Evolutionary conservation across 73 alveolate genomes (phyloP).

Genomic region (Effrenium voratum): DNA sequence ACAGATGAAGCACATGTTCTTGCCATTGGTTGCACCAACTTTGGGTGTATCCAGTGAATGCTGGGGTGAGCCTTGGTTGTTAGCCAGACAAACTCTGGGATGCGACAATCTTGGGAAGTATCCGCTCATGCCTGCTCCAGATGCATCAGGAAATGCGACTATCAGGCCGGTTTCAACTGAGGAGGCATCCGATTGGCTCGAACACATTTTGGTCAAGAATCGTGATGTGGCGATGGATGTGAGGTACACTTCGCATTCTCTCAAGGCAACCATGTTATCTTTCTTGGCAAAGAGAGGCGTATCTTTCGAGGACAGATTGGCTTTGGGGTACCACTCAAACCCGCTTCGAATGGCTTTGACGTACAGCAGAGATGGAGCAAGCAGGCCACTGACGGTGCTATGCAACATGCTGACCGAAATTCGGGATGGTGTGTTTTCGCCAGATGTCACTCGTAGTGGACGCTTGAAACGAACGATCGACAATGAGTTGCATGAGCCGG

Average conservation of each 20-base stretch:
- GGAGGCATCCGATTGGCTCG: not conserved
- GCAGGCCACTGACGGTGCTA: not conserved
- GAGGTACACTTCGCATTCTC: not conserved
- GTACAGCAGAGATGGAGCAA: not conserved
- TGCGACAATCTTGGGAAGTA: not conserved
- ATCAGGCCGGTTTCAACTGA: not conserved
- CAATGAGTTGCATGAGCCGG: not conserved
- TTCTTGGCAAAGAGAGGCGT: not conserved
- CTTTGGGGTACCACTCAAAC: not conserved
- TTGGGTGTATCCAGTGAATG: not conserved
- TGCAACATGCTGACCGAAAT: not conserved
- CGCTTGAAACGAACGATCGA: not conserved
- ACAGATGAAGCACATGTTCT: not conserved
- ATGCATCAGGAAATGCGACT: not conserved
- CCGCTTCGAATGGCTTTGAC: not conserved
- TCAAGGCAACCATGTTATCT: not conserved
- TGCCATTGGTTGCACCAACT: not conserved
- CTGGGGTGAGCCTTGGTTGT: not conserved
- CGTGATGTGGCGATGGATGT: not conserved
- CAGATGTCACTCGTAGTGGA: not conserved
- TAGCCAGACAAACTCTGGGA: not conserved
- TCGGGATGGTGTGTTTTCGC: not conserved
- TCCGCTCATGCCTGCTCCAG: not conserved
- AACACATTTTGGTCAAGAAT: not conserved
- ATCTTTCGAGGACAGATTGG: not conserved